A percentile compares a stretch with the other conserved stretches of the same genome.
phyloP scores from a whole-genome alignment of 1,284 basidiomycete genomes.

The Pseudozyma hubeiensis region DNA sequence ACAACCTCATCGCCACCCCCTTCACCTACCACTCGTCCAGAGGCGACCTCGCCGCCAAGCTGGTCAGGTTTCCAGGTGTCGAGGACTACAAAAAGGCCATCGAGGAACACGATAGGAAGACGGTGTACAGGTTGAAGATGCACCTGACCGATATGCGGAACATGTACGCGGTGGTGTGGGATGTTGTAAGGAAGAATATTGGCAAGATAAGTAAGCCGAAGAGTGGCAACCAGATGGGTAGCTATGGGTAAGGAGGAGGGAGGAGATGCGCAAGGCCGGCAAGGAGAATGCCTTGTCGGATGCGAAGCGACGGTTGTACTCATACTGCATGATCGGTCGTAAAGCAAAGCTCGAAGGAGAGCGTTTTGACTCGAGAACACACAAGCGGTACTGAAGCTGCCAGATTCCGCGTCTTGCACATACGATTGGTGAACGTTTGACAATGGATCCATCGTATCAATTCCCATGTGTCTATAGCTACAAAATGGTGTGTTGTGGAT shows the following conservation, averaged over 20 bases:
- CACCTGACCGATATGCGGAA: conserved; percentile 47
- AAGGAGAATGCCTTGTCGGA: no score
- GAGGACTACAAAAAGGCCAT: conserved; percentile 42
- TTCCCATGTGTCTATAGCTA: not conserved
- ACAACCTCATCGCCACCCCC: conserved; percentile 47
- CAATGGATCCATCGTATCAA: not conserved
- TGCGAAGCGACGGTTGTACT: no score
- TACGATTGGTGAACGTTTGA: no score
- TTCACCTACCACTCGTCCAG: conserved; percentile 33
- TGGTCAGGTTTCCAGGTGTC: conserved; percentile 42
- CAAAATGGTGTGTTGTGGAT: not conserved
- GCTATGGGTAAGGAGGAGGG: conserved; percentile 25
- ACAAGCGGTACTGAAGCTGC: no score
- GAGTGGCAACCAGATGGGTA: conserved; percentile 53
- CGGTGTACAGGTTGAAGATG: conserved; percentile 44
- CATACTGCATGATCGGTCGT: no score
- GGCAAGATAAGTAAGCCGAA: conserved; percentile 51
- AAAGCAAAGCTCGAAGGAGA: no score
- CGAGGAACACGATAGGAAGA: conserved; percentile 43
- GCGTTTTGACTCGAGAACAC: no score
- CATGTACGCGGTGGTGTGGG: conserved; percentile 49
- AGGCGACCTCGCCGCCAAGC: conserved; percentile 45
- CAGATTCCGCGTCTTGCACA: no score
- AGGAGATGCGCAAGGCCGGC: not conserved
- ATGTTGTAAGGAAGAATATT: conserved; percentile 52